Conservation (phyloP, 495 filamentous ascomycete species). For the Daldinia bambusicola region DNA sequence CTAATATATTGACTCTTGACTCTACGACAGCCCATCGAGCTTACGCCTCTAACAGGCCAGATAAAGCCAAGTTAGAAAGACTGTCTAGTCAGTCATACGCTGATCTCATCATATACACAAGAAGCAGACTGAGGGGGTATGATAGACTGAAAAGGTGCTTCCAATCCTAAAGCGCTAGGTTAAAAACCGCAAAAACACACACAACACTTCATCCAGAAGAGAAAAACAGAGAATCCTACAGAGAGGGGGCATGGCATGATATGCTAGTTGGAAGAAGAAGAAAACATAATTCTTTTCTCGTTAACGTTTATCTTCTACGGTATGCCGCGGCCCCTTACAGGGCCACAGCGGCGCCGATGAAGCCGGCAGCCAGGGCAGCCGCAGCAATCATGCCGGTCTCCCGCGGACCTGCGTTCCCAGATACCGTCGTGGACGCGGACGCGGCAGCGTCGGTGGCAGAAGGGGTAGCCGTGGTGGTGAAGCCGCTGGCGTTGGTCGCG, state of each 20-base stretch:
- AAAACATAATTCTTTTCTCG: neutral
- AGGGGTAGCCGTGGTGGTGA: neutral
- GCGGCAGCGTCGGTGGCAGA: neutral
- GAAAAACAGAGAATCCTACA: neutral
- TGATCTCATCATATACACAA: neutral
- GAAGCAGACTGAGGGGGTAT: neutral
- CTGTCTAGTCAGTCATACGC: neutral
- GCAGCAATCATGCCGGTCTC: constrained; percentile 37
- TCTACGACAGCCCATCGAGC: neutral
- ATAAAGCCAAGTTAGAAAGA: neutral
- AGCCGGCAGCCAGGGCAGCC: constrained; percentile 23
- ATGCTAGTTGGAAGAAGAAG: neutral
- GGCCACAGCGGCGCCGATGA: constrained; percentile 31
- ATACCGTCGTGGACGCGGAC: neutral
- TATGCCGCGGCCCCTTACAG: constrained; percentile 8
- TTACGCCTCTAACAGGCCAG: neutral
- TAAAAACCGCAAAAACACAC: neutral
- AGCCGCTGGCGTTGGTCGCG: neutral
- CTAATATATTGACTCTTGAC: neutral
- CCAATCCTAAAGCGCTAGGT: neutral
- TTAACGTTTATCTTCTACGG: constrained; percentile 2
- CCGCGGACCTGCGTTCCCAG: constrained; percentile 20
- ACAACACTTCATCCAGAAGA: neutral
- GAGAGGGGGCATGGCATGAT: neutral
- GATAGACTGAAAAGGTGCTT: neutral